Evolutionary conservation across 2,329 filamentous ascomycete species (phyloP), one percentile per base, ranked within the genome.

Genomic region (Didymella glomerata): DNA sequence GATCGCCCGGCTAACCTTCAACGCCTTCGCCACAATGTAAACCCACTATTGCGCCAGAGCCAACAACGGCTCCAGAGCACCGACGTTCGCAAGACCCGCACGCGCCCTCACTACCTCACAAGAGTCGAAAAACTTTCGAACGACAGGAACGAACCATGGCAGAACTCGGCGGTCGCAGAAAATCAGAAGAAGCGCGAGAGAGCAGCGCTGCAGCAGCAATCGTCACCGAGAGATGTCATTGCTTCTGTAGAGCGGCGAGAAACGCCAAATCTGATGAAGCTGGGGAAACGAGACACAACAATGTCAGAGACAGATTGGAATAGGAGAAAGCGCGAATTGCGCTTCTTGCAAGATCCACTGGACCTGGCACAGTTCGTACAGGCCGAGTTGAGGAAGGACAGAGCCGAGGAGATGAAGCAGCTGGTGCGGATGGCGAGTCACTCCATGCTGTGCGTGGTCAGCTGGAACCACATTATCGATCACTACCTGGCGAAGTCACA

Each of bases 401-500:
- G 88, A 30, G 84, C 84, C 36, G 85, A 88, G 2, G 87, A 92
- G 70, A 92, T 93, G 25, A 76, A 89, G 41, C 80, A 86, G 20
- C 75, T 96, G 59, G 85, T 90, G 36, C 87, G 90, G 57, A 81
- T 84, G 66, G 89, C 90, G n/a, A 92, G 88, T 75, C 86, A 84
- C 65, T 76, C 82, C 0, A 82, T 85, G 64, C 80, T 88, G 57
- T 88, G 90, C 63, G 81, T 86, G 4, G 93, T 96, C 57, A 88
- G 90, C 58, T 99, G 94, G 93, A 98, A 98, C 77, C 86, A 91
- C 71, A 77, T 97, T 44, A 88, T 99, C 56, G 85, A 89, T 57
- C 87, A 92, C 75, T 82, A 86, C 62, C 79, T 97, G 75, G 78
- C 83, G 41, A 81, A 86, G 24, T 81, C 85, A 41, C 83, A 83